These are phyloP conservation scores for Pseudofabraea citricarpa DNA, from an alignment of 2,329 filamentous ascomycete species.

Conservation along the genomic window DNA sequence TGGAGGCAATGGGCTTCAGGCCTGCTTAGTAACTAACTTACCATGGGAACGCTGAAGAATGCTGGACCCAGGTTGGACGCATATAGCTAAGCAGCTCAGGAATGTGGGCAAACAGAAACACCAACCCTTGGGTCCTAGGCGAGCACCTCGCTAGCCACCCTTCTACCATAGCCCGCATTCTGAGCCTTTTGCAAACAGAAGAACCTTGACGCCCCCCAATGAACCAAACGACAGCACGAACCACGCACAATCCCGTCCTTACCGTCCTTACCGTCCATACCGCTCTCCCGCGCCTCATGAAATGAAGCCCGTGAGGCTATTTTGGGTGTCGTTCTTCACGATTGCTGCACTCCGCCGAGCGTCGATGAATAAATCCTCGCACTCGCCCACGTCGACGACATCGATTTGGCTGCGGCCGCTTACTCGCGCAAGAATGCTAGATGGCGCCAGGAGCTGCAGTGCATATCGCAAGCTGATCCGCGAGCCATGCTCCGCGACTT, in stretches of 20 bases:
- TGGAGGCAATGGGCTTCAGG: neutral
- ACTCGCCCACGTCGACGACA: constrained; percentile 72
- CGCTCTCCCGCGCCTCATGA: neutral
- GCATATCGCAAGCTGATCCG: constrained; percentile 90
- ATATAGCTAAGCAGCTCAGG: constrained; percentile 1
- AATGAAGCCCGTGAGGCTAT: constrained; percentile 43
- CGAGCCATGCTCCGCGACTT: constrained; percentile 80
- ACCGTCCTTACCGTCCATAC: neutral
- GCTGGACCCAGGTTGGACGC: neutral
- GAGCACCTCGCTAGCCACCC: constrained; percentile 1
- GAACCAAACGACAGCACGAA: constrained; percentile 1
- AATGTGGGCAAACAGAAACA: constrained; percentile 3
- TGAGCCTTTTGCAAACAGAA: constrained; percentile 3
- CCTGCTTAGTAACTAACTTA: constrained; percentile 4
- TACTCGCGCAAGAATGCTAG: constrained; percentile 80
- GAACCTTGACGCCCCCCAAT: constrained; percentile 1
- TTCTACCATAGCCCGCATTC: constrained; percentile 1
- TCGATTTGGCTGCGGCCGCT: constrained; percentile 75
- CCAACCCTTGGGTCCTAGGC: constrained; percentile 2
- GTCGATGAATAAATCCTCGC: constrained; percentile 80
- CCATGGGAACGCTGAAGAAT: constrained; percentile 3
- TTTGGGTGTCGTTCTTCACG: constrained; percentile 57
- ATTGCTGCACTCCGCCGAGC: constrained; percentile 72
- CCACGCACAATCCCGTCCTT: neutral
- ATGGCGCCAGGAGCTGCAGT: constrained; percentile 67